phyloP scores from a whole-genome alignment of 2,329 filamentous ascomycete species.

The Laburnicola sp. region DNA sequence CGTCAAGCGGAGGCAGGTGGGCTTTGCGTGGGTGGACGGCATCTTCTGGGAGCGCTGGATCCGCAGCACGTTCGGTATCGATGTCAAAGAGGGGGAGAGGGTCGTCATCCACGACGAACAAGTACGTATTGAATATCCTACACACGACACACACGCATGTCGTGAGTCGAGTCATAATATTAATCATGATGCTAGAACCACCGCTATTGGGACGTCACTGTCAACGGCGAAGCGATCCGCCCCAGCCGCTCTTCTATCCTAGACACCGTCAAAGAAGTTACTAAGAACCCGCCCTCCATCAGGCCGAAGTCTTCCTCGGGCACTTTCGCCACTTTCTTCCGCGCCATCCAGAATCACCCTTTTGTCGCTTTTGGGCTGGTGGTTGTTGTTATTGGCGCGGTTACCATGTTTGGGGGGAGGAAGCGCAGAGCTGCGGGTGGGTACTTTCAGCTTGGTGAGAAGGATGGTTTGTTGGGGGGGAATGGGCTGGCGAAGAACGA shows the following conservation, averaged over 20 bases:
- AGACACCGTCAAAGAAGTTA: slow-evolving; percentile 76
- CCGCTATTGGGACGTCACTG: slow-evolving; percentile 91
- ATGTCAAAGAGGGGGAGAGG: slow-evolving; percentile 80
- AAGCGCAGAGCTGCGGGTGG: slow-evolving; percentile 52
- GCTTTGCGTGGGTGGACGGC: slow-evolving; percentile 96
- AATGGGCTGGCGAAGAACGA: slow-evolving; percentile 51
- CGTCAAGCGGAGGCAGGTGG: slow-evolving; percentile 82
- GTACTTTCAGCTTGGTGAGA: slow-evolving; percentile 67
- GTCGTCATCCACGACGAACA: slow-evolving; percentile 98
- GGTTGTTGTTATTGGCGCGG: slow-evolving; percentile 59
- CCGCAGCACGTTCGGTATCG: slow-evolving; percentile 89
- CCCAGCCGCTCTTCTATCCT: slow-evolving; percentile 88
- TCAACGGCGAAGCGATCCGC: slow-evolving; percentile 86
- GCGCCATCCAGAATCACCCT: slow-evolving; percentile 51
- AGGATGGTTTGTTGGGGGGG: slow-evolving; percentile 67
- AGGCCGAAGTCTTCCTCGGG: slow-evolving; percentile 77
- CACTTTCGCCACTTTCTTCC: slow-evolving; percentile 70
- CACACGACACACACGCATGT: not conserved
- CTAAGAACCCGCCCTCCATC: slow-evolving; percentile 70
- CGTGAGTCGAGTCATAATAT: not conserved
- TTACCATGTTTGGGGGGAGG: slow-evolving; percentile 43
- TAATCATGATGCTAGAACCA: slow-evolving; percentile 64
- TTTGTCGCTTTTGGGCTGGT: slow-evolving; percentile 57
- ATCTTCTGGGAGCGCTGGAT: slow-evolving; percentile 98
- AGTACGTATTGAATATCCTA: slow-evolving; percentile 60